A percentile compares a stretch with the other conserved stretches of the same genome.
phyloP scores from a whole-genome alignment of 805 yeast genomes.

The Lipomyces yamadae region DNA sequence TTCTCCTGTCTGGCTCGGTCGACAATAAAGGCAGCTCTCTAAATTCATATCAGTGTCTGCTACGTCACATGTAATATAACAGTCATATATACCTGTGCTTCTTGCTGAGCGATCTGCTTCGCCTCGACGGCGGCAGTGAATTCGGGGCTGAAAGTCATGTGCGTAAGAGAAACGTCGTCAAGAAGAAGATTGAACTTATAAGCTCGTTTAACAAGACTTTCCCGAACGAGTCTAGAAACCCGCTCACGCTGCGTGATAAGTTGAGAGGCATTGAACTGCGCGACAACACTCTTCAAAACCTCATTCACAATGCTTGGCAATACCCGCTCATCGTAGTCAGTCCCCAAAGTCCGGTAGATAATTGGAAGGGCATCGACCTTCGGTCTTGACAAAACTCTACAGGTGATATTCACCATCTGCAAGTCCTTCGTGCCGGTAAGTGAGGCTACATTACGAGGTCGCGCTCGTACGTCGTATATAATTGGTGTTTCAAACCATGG shows the following conservation, averaged over 20 bases:
- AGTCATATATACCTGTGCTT: conserved; percentile 65
- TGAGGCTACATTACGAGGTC: conserved; percentile 94
- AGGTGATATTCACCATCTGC: conserved; percentile 99
- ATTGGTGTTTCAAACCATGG: conserved; percentile 96
- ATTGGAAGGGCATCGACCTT: conserved; percentile 75
- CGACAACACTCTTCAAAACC: conserved; percentile 94
- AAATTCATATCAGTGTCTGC: neutral
- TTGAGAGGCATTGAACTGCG: conserved; percentile 98
- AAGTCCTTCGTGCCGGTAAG: conserved; percentile 97
- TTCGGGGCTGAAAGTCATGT: conserved; percentile 97
- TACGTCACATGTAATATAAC: neutral
- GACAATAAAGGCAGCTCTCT: conserved; percentile 91
- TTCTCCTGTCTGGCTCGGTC: conserved; percentile 98
- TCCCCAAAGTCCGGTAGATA: conserved; percentile 89
- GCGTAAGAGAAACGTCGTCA: conserved; percentile 96
- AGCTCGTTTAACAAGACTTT: conserved; percentile 88
- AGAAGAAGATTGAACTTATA: conserved; percentile 80
- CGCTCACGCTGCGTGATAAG: conserved; percentile 98
- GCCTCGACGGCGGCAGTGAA: conserved; percentile 97
- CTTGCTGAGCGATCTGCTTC: conserved; percentile 99
- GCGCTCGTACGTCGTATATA: conserved; percentile 93
- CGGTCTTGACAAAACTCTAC: conserved; percentile 94
- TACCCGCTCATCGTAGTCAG: conserved; percentile 95
- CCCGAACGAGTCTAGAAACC: conserved; percentile 89
- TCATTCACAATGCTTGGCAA: conserved; percentile 98